Evolutionary conservation across 768 basidiomycete genomes (phyloP).

Genomic region (Termitomyces sp.): DNA sequence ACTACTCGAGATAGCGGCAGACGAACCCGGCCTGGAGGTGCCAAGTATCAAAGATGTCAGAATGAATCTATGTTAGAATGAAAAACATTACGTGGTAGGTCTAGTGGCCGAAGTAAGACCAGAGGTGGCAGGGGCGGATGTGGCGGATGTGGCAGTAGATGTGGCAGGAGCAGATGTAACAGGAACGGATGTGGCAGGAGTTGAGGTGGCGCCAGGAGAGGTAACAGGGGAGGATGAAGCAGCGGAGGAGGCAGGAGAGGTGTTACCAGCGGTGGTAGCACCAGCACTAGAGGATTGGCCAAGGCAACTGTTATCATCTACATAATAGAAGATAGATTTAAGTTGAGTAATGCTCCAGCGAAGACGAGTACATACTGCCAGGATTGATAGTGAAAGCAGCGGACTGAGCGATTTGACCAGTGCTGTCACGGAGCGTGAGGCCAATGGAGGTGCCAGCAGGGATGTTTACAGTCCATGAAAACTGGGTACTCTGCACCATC

Average conservation of each 20-base stretch:
- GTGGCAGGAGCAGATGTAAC: conserved; percentile 11
- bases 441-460: conserved; percentile 46
- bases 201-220: conserved; percentile 6
- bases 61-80: neutral
- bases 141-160: conserved; percentile 8
- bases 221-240: conserved; percentile 13
- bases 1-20: conserved; percentile 12
- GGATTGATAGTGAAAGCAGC: conserved; percentile 48
- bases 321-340: conserved; percentile 11
- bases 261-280: conserved; percentile 10
- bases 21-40: neutral
- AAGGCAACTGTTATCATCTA: conserved; percentile 37
- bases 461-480: conserved; percentile 57
- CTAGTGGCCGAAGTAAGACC: conserved; percentile 6
- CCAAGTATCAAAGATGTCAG: neutral
- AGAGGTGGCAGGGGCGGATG: conserved; percentile 11
- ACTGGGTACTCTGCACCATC: conserved; percentile 30
- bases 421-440: conserved; percentile 58
- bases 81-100: neutral
- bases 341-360: neutral
- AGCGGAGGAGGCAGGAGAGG: conserved; percentile 16
- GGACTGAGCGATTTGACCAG: conserved; percentile 46
- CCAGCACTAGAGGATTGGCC: conserved; percentile 15
- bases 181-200: conserved; percentile 12
- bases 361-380: conserved; percentile 41